These are phyloP conservation scores for Setomelanomma holmii DNA, from an alignment of 2,329 filamentous ascomycete species.

Conservation along the genomic window DNA sequence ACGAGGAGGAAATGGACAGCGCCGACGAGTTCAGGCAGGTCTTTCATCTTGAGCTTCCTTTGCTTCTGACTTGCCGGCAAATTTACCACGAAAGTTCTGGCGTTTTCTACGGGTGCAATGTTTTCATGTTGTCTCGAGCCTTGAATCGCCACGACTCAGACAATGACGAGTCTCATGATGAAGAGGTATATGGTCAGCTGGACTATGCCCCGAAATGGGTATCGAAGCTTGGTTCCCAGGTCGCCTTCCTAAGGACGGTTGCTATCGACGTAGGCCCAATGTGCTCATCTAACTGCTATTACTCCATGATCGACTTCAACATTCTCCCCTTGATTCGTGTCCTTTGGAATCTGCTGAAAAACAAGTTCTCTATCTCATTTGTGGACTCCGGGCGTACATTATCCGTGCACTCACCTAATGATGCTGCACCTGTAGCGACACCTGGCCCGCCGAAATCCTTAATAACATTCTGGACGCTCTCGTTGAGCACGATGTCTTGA, in stretches of 20 bases:
- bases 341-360: neutral
- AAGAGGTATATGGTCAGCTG: neutral
- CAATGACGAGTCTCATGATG: no score
- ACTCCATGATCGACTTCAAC: no score
- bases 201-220: neutral
- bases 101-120: constrained; percentile 8
- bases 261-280: neutral
- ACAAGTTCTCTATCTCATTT: no score
- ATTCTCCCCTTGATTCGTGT: neutral
- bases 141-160: neutral
- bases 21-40: neutral
- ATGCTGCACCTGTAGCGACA: no score
- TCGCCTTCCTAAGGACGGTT: neutral
- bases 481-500: no score
- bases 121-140: neutral
- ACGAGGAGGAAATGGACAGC: neutral
- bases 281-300: no score
- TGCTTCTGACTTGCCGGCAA: constrained; percentile 7
- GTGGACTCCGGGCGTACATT: no score
- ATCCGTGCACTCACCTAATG: no score
- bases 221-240: neutral
- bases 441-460: no score
- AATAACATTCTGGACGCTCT: no score
- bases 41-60: neutral
- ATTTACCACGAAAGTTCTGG: constrained; percentile 7